Conservation (phyloP, 768 basidiomycete genomes). For the Suillus lakei region DNA sequence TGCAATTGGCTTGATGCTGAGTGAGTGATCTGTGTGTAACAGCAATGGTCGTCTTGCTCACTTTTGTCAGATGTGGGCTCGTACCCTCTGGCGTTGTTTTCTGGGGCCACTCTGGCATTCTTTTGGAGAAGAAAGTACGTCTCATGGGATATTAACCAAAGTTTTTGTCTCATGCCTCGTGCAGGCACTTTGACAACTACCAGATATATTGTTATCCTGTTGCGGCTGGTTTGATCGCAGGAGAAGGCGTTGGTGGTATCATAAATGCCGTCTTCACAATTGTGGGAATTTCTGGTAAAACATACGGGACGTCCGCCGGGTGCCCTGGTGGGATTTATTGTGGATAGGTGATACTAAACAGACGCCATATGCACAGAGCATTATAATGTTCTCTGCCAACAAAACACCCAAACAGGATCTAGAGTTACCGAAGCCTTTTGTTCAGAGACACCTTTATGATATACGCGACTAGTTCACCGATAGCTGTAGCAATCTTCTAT, state of each 20-base stretch:
- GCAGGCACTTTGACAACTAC: slow-evolving; percentile 9
- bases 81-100: slow-evolving; percentile 25
- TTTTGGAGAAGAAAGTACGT: slow-evolving; percentile 18
- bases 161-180: not conserved
- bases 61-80: slow-evolving; percentile 21
- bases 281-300: slow-evolving; percentile 25
- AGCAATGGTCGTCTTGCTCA: not conserved
- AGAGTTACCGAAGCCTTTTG: not conserved
- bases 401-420: too few relatives aligned
- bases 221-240: slow-evolving; percentile 41
- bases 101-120: slow-evolving; percentile 25
- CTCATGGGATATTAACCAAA: not conserved
- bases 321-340: slow-evolving; percentile 29
- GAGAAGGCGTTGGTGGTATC: slow-evolving; percentile 41
- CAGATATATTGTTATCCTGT: slow-evolving; percentile 36
- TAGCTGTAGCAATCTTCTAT: too few relatives aligned
- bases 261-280: slow-evolving; percentile 31
- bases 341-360: slow-evolving; percentile 13
- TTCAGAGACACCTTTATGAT: not conserved
- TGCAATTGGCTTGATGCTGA: slow-evolving; percentile 8
- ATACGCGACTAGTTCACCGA: too few relatives aligned
- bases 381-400: too few relatives aligned
- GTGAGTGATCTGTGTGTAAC: not conserved
- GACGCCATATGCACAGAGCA: too few relatives aligned
- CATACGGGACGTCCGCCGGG: slow-evolving; percentile 25